These are phyloP conservation scores for Gentiana macrophylla DNA, from an alignment of 257 asterid genomes.

Conservation along the genomic window DNA sequence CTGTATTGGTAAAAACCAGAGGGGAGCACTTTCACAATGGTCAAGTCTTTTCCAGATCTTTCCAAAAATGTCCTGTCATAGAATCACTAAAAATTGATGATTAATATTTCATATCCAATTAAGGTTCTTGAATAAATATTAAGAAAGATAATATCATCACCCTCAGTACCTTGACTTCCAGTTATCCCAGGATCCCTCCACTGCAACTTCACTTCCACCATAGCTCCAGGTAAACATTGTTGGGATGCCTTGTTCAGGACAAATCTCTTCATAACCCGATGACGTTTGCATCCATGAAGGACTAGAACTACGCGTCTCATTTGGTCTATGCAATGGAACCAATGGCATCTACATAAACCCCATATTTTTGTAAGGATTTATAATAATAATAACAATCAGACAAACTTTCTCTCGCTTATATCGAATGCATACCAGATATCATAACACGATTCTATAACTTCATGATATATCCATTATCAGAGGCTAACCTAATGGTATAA, in stretches of 20 bases:
- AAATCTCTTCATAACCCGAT: constrained; percentile 53
- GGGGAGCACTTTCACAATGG: constrained; percentile 91
- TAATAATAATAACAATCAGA: neutral
- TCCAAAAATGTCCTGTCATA: constrained; percentile 71
- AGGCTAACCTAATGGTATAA: too few species aligned
- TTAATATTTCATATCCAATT: constrained; percentile 7
- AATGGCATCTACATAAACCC: constrained; percentile 62
- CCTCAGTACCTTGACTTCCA: constrained; percentile 72
- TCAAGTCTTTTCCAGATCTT: constrained; percentile 94
- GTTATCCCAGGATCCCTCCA: constrained; percentile 98
- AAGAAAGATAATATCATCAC: neutral
- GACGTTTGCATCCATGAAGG: constrained; percentile 86
- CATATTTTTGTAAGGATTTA: too few species aligned
- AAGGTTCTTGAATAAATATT: constrained; percentile 2
- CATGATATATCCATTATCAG: too few species aligned
- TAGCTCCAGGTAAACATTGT: constrained; percentile 88
- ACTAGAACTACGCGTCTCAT: constrained; percentile 67
- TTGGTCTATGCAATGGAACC: constrained; percentile 87
- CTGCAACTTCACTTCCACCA: constrained; percentile 77
- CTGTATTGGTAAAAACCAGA: constrained; percentile 91
- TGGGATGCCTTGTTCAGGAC: constrained; percentile 70
- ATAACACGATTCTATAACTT: too few species aligned
- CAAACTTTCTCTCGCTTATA: neutral
- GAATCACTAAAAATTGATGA: neutral
- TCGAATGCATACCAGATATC: too few species aligned